Evolutionary conservation across 768 basidiomycete genomes (phyloP).

Genomic region (Cubamyces sp.): DNA sequence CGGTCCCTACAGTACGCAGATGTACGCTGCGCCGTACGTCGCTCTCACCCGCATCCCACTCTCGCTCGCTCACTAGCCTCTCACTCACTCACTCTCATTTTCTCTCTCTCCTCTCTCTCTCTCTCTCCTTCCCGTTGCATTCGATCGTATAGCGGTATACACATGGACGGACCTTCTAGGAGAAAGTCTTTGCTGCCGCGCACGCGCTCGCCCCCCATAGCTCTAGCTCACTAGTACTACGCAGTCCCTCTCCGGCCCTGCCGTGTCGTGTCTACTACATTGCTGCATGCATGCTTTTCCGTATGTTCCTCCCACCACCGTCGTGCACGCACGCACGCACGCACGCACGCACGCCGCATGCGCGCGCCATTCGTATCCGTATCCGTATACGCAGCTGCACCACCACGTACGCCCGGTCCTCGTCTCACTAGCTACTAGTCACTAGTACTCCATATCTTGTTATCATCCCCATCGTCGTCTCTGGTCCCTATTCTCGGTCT

Average conservation of each 20-base stretch:
- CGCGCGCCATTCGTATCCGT: neutral
- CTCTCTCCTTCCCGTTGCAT: neutral
- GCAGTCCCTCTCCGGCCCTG: neutral
- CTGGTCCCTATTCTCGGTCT: neutral
- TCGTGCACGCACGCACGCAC: neutral
- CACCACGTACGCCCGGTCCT: no score
- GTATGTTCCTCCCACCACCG: neutral
- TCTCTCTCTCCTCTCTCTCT: neutral
- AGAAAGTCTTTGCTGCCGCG: conserved; percentile 17
- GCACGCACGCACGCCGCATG: neutral
- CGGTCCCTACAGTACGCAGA: conserved; percentile 32
- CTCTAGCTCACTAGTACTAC: conserved; percentile 11
- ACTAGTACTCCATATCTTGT: neutral
- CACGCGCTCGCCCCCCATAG: conserved; percentile 1
- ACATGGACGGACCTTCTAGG: conserved; percentile 24
- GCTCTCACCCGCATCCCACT: conserved; percentile 13
- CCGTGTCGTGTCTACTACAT: conserved; percentile 18
- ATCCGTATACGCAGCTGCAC: no score
- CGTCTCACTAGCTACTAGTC: no score
- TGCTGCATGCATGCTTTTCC: conserved; percentile 19
- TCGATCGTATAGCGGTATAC: conserved; percentile 15
- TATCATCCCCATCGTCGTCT: neutral
- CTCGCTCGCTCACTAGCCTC: conserved; percentile 2
- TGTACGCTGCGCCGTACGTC: conserved; percentile 32
- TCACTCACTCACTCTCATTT: conserved; percentile 1